Conservation (phyloP, 176 grass and related monocot species). For the Carex cristatella region DNA sequence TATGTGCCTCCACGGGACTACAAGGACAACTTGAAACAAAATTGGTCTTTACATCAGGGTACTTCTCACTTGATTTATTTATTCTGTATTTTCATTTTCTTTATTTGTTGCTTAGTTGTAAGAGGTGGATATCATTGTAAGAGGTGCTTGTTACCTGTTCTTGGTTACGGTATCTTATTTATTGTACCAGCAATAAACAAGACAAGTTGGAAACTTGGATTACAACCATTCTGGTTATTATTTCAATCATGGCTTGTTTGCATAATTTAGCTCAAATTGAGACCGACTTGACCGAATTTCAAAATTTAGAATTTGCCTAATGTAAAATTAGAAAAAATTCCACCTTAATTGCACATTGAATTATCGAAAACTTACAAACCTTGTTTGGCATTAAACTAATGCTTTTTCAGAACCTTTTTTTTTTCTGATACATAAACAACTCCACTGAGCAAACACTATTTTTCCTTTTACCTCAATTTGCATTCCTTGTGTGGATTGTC, state of each 20-base stretch:
- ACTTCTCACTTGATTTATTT: not conserved
- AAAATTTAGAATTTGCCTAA: not conserved
- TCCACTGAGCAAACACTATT: too few relatives aligned
- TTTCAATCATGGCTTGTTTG: not conserved
- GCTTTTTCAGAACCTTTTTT: too few relatives aligned
- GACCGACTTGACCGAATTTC: not conserved
- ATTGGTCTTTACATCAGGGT: not conserved
- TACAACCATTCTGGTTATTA: not conserved
- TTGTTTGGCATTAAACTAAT: too few relatives aligned
- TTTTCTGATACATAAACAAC: too few relatives aligned
- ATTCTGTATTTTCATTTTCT: not conserved
- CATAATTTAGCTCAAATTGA: not conserved
- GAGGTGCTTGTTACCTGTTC: too few relatives aligned
- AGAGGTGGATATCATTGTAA: not conserved
- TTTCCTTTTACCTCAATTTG: too few relatives aligned
- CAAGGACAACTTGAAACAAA: slow-evolving; percentile 6
- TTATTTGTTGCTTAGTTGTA: not conserved
- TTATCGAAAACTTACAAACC: too few relatives aligned
- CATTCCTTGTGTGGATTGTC: too few relatives aligned
- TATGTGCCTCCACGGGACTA: slow-evolving; percentile 17
- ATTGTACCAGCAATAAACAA: not conserved
- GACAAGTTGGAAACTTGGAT: not conserved
- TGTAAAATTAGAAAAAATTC: not conserved
- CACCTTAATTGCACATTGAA: not conserved
- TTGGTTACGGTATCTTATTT: not conserved